Evolutionary conservation across 108 stramenopile species (phyloP), one percentile per base, ranked within the genome.

Genomic region (Asterionellopsis glacialis): DNA sequence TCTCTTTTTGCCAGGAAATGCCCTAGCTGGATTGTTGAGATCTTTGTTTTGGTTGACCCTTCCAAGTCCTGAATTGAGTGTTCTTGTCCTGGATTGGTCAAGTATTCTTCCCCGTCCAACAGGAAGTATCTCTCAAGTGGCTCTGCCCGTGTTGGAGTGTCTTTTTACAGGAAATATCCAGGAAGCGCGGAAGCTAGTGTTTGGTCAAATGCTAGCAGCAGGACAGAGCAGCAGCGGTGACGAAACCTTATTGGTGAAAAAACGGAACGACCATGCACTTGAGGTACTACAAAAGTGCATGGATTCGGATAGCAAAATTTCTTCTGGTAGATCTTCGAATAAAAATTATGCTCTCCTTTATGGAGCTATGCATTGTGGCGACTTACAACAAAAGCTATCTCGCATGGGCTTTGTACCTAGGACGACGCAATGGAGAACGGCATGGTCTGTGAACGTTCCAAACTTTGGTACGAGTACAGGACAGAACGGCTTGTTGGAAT

Each of bases 21-120:
- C 74, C 0, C 49, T 91, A 1, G 74, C 84, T 26, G 57, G 59
- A n/a, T 55, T 68, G 42, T 61, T 91, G 13, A 74, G 86, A 0
- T 62, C 76, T 9, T 27, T 76, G 9, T 57, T 91, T 12, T 87
- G 85, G 84, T 65, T 71, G 47, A 72, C 65, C 41, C 70, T 73
- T 22, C 90, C 90, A n/a, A 55, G 69, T 42, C 90, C 90, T 3
- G 90, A 91, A 71, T 42, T 91, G 13, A 81, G 74, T n/a, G 70
- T 91, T 26, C 53, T 87, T 28, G 52, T 91, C 0, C 55, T 91
- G 26, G 90, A 91, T 59, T 91, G 86, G 86, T 79, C 80, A 28
- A 85, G 79, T 19, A 25, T 78, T 25, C 44, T 78, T 1, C 59
- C 63, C 15, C 53, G 55, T 9, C 63, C 39, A 60, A 49, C 25